These are phyloP conservation scores for Alternaria sp. DNA, from an alignment of 2,329 filamentous ascomycete genomes.

Conservation along the genomic window DNA sequence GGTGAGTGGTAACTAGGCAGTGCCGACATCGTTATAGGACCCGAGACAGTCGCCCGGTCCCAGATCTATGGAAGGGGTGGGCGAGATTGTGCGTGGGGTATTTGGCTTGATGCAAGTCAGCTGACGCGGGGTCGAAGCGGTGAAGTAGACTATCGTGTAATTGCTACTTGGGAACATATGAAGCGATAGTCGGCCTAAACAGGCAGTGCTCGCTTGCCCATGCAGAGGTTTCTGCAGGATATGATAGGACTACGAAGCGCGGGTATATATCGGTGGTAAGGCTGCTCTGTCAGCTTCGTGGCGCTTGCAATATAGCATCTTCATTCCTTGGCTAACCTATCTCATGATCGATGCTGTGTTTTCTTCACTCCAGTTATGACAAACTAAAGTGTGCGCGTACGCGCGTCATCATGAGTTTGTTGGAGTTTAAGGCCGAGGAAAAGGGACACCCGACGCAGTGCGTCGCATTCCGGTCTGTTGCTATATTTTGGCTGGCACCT, in stretches of 20 bases:
- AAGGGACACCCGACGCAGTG: background rate
- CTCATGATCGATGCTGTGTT: background rate
- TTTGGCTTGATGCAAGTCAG: slow-evolving; percentile 12
- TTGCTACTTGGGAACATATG: slow-evolving; percentile 3
- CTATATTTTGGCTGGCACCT: background rate
- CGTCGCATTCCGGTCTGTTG: background rate
- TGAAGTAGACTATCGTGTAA: background rate
- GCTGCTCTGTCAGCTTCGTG: slow-evolving; percentile 13
- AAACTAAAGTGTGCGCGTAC: background rate
- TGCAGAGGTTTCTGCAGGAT: background rate
- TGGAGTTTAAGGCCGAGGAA: background rate
- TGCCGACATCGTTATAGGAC: background rate
- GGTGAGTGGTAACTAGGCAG: slow-evolving; percentile 13
- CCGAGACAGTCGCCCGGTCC: background rate
- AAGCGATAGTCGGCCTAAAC: background rate
- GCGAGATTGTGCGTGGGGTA: background rate
- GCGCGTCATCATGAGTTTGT: background rate
- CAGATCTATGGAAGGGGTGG: background rate
- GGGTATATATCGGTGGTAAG: background rate
- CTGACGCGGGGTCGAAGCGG: slow-evolving; percentile 13
- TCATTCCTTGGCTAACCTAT: background rate
- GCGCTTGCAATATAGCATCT: background rate
- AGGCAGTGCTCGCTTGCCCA: background rate
- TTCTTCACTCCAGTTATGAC: background rate
- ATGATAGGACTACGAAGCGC: slow-evolving; percentile 4